A percentile compares a stretch with the other conserved stretches of the same genome.
These are phyloP conservation scores for Exophiala phaeomuriformis DNA, from an alignment of 2,329 filamentous ascomycete genomes.

Conservation along the genomic window DNA sequence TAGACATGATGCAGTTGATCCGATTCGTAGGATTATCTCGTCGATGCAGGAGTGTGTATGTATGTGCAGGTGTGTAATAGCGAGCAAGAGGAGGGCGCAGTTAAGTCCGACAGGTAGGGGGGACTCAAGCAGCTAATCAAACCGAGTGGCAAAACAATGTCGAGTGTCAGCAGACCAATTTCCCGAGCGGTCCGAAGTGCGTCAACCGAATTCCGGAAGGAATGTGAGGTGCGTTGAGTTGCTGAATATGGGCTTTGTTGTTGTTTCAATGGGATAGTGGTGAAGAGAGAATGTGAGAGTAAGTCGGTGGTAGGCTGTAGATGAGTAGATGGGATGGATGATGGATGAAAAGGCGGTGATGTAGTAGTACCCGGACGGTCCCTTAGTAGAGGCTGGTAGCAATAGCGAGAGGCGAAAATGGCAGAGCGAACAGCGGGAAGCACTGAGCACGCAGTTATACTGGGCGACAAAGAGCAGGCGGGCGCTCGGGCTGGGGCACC, in stretches of 20 bases:
- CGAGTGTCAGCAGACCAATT: conserved; percentile 14
- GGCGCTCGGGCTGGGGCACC: not conserved
- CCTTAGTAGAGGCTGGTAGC: not conserved
- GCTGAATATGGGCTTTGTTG: not conserved
- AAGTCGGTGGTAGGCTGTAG: not conserved
- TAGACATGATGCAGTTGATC: conserved; percentile 37
- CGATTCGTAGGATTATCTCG: conserved; percentile 8
- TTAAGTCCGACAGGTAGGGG: conserved; percentile 1
- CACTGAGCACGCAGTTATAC: not conserved
- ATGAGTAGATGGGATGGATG: not conserved
- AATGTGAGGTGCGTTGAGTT: not conserved
- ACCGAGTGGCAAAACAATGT: conserved; percentile 22
- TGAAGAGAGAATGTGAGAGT: not conserved
- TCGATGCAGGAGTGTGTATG: conserved; percentile 3
- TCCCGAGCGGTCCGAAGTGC: not conserved
- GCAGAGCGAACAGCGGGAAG: not conserved
- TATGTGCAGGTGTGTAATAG: not conserved
- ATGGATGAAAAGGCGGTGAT: not conserved
- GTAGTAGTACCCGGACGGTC: not conserved
- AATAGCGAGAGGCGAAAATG: not conserved
- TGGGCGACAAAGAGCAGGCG: not conserved
- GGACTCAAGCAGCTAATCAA: conserved; percentile 16
- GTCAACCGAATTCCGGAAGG: not conserved
- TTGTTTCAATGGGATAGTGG: not conserved
- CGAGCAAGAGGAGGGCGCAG: conserved; percentile 3